These are phyloP conservation scores for Cyberlindnera bimundalis DNA, from an alignment of 805 yeast genomes.

Conservation along the genomic window DNA sequence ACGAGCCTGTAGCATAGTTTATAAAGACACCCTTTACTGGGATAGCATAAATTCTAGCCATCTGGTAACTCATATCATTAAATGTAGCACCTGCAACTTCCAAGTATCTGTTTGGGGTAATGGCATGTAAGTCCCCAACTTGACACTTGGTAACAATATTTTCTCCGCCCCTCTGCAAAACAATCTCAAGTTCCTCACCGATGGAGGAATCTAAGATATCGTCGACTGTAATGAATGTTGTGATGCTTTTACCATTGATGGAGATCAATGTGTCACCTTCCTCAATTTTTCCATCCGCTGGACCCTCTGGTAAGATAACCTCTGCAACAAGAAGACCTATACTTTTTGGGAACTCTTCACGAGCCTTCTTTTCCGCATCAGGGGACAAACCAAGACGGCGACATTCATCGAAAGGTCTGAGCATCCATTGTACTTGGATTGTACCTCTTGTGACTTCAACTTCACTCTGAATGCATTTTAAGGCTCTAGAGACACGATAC, in stretches of 20 bases:
- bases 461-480: constrained; percentile 61
- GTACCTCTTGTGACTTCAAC: constrained; percentile 80
- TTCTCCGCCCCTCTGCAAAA: constrained; percentile 73
- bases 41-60: constrained; percentile 79
- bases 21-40: constrained; percentile 84
- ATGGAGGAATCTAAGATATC: constrained; percentile 73
- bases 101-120: constrained; percentile 79
- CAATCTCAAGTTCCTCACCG: constrained; percentile 52
- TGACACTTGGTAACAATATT: constrained; percentile 45
- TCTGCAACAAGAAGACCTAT: constrained; percentile 85
- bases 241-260: constrained; percentile 59
- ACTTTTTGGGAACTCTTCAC: constrained; percentile 64
- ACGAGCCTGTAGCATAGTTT: constrained; percentile 74
- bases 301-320: constrained; percentile 79
- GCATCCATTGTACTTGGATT: constrained; percentile 84
- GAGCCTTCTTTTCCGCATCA: constrained; percentile 67
- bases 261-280: constrained; percentile 87
- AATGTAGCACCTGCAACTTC: constrained; percentile 85
- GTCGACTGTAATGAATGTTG: constrained; percentile 77
- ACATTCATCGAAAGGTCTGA: constrained; percentile 89
- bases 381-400: constrained; percentile 77
- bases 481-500: constrained; percentile 77
- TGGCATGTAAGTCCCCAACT: constrained; percentile 74
- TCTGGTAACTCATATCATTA: constrained; percentile 81
- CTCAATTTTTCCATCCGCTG: constrained; percentile 65